Evolutionary conservation across 176 grass and related monocot species (phyloP).

Genomic region (Thinopyrum elongatum): DNA sequence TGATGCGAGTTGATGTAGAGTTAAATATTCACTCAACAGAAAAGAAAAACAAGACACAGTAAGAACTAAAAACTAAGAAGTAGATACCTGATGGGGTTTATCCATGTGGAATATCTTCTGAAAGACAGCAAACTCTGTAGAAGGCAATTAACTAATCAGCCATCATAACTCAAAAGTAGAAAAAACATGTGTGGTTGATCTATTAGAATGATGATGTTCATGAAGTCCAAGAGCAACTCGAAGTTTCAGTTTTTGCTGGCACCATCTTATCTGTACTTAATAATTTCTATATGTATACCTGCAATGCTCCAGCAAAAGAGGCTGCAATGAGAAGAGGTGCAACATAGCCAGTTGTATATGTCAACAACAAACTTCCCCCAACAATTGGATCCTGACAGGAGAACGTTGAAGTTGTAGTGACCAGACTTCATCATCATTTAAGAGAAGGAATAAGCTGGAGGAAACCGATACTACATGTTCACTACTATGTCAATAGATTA

Average conservation of each 20-base stretch:
- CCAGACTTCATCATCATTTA: not conserved
- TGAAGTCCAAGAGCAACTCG: constrained; percentile 11
- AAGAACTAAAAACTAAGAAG: constrained; percentile 28
- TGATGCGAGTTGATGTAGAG: not conserved
- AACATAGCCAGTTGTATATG: constrained; percentile 94
- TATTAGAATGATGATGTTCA: not conserved
- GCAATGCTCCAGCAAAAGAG: constrained; percentile 95
- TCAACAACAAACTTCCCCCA: constrained; percentile 87
- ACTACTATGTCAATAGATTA: not conserved
- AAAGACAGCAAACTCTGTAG: constrained; percentile 90
- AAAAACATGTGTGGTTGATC: not conserved
- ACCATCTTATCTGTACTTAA: constrained; percentile 7
- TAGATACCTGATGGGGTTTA: constrained; percentile 92
- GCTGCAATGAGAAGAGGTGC: constrained; percentile 95
- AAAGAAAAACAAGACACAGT: not conserved
- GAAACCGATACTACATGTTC: not conserved
- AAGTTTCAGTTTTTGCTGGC: not conserved
- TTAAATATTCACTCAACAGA: not conserved
- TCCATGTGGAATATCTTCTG: constrained; percentile 88
- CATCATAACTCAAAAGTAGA: not conserved
- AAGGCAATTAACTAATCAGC: constrained; percentile 25
- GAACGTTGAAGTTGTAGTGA: constrained; percentile 12
- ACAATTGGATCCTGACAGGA: constrained; percentile 75
- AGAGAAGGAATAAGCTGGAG: not conserved
- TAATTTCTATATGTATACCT: constrained; percentile 43